Evolutionary conservation across 2,329 filamentous ascomycete species (phyloP), one percentile per base, ranked within the genome.

Genomic region (Fusarium sp.): DNA sequence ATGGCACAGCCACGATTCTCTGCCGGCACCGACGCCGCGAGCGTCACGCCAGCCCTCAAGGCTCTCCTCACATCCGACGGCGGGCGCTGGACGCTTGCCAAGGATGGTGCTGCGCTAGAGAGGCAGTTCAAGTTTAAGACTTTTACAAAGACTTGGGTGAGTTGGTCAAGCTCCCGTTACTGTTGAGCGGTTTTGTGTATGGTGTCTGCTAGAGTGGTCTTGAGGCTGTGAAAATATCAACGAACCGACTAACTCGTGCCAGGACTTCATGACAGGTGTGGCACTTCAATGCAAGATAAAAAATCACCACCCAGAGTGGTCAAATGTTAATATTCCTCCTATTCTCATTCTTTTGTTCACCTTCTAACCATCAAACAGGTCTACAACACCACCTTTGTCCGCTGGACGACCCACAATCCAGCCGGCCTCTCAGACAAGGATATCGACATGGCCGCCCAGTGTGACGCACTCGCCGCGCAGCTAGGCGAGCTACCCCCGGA

Each of bases 291-390:
- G 91, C 82, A 92, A 92, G 78, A 80, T 88, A 40, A 87, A 88
- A 77, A 92, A 90, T 75, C 92, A 94, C 79, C 92, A 94, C 77
- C 92, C 92, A 0, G 92, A 94, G 80, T 94, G 92, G 92, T 92
- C 91, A 3, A 94, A 94, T 78, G 92, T 92, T 82, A 73, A 29
- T 5, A 53, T n/a, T 1, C 11, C 22, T 29, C 10, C 24, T 33
- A 12, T 8, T 44, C 22, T 29, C 31, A 3, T 36, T 22, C 33
- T 36, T 6, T 17, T 46, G 10, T n/a, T 14, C 51, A 27, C 36
- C 24, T 22, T 29, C 67, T 73, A 57, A 75, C n/a, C 2, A 20
- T 10, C 10, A 16, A 22, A 4, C 56, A 92, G 91, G 87, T 93
- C 10, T 94, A 92, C 82, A 94, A 93, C 79, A 91, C 88, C 7